Evolutionary conservation across 108 stramenopile genomes (phyloP).

Genomic region (Stephanodiscus minutulus): DNA sequence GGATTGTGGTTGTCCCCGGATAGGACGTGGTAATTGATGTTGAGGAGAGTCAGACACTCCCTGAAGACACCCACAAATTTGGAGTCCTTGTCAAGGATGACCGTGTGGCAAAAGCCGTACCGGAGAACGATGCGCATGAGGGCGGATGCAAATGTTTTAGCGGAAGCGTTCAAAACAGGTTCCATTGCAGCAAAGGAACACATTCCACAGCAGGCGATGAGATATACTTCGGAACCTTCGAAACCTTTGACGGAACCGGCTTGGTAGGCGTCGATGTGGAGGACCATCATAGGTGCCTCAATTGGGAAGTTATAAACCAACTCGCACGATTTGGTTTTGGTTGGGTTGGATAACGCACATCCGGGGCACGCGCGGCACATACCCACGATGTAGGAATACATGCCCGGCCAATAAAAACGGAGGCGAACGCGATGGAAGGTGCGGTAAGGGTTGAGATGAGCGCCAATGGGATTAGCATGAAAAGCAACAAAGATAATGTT

Average conservation of each 20-base stretch:
- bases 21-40: not conserved
- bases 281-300: not conserved
- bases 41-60: not conserved
- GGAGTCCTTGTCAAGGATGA: not conserved
- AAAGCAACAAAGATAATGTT: conserved; percentile 13
- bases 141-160: not conserved
- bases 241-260: not conserved
- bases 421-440: not conserved
- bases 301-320: not conserved
- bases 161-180: not conserved
- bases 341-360: not conserved
- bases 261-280: not conserved
- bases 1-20: conserved; percentile 20
- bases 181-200: not conserved
- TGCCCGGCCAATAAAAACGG: conserved; percentile 1
- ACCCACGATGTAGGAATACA: not conserved
- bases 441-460: not conserved
- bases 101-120: conserved; percentile 8
- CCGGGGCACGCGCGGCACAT: not conserved
- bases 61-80: not conserved
- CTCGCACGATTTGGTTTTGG: not conserved
- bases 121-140: not conserved
- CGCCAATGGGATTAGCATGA: not conserved
- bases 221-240: not conserved
- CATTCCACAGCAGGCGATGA: conserved; percentile 3